Evolutionary conservation across 148 eudicot genomes (phyloP), one percentile per base, ranked within the genome.

Genomic region (Diospyros lotus): DNA sequence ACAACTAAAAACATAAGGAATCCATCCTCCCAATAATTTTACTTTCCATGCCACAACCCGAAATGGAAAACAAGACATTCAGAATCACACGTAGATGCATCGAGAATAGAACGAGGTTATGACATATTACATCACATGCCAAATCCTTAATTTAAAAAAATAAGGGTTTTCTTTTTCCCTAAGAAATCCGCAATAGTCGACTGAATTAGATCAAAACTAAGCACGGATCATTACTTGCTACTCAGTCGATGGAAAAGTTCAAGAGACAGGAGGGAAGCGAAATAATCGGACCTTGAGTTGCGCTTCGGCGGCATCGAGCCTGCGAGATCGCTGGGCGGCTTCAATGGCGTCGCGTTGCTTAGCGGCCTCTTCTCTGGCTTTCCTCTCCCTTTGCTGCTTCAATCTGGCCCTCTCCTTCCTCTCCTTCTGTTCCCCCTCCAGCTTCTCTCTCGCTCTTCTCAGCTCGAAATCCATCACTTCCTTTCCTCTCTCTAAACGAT

Each of bases 381-480:
- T 89, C 66, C 71, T 93, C 66, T 93, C 98, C 68, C 88, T 81
- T 43, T 84, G 83, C 14, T 86, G 72, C 78, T 82, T 89, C 77
- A 80, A 50, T 66, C 76, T 93, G 0, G 98, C 98, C 69, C 51
- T 82, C 18, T 89, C 86, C 76, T 85, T 91, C 77, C 98, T 83
- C 78, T 93, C 94, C 58, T 48, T 88, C 70, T 93, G 98, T 68
- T 93, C 98, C 55, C 63, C 89, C 82, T 88, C 91, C 52, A 93
- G 81, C 89, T 93, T 93, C 86, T 93, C 91, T 71, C 93, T 85
- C 42, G 97, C 98, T 78, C 91, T 89, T 64, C 98, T 81, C 68
- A 93, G 80, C 80, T 93, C 98, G 58, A 85, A 93, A 86, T 93
- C 97, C 98, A 93, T 93, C 64, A 43, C 69, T 72, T 51, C 83